Percentiles rank a stretch among this genome's conserved stretches.
Conservation (phyloP, 495 filamentous ascomycete genomes). For the Halenospora varia region DNA sequence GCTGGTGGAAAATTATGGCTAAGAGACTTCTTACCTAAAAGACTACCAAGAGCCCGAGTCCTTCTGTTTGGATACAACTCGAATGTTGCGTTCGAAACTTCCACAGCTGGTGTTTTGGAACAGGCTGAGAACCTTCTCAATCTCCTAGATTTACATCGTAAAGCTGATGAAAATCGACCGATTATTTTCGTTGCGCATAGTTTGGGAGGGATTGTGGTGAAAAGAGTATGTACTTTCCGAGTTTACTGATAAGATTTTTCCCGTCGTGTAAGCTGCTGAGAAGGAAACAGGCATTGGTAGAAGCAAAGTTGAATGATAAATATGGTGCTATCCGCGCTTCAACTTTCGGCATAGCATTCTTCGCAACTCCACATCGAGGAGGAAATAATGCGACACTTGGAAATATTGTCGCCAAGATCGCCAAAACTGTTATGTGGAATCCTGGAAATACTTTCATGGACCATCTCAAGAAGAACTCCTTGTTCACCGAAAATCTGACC, state of each 20-base stretch:
- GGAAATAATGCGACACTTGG: constrained; percentile 73
- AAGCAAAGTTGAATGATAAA: not conserved
- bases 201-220: constrained; percentile 74
- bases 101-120: not conserved
- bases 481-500: not conserved
- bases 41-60: constrained; percentile 3
- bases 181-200: constrained; percentile 84
- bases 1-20: constrained; percentile 4
- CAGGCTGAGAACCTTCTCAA: not conserved
- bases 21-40: constrained; percentile 1
- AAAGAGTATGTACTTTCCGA: constrained; percentile 35
- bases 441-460: not conserved
- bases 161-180: constrained; percentile 54
- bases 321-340: constrained; percentile 65
- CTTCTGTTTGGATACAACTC: constrained; percentile 13
- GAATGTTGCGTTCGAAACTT: constrained; percentile 1
- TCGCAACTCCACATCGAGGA: constrained; percentile 81
- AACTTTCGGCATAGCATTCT: constrained; percentile 75
- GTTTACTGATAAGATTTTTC: not conserved
- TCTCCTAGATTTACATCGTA: constrained; percentile 42
- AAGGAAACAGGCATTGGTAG: constrained; percentile 27
- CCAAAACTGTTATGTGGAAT: not conserved
- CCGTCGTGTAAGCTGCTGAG: not conserved
- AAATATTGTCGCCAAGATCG: constrained; percentile 33
- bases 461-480: not conserved